phyloP scores from a whole-genome alignment of 257 asterid species.

The Datura wrightii region DNA sequence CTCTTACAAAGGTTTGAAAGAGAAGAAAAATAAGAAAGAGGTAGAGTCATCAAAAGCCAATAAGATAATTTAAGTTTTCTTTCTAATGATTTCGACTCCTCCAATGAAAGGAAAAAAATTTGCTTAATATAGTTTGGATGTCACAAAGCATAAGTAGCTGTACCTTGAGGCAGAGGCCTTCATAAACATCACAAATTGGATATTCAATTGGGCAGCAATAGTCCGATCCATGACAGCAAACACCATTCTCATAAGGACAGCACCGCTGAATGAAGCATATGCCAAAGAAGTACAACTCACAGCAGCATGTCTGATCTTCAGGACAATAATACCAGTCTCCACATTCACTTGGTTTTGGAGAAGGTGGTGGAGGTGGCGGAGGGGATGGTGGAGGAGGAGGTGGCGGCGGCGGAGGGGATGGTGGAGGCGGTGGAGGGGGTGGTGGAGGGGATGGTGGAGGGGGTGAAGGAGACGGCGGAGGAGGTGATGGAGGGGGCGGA shows the following conservation, averaged over 20 bases:
- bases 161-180: constrained; percentile 42
- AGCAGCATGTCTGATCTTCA: constrained; percentile 40
- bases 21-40: constrained; percentile 12
- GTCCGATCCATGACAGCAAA: constrained; percentile 37
- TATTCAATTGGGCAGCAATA: constrained; percentile 44
- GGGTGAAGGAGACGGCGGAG: constrained; percentile 10
- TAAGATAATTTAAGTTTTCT: neutral
- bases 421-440: neutral
- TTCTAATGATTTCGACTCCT: neutral
- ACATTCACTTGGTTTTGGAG: constrained; percentile 32
- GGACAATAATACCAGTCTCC: constrained; percentile 38
- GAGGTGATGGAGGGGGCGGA: neutral
- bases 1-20: neutral
- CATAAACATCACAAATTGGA: constrained; percentile 41
- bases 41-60: constrained; percentile 10
- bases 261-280: constrained; percentile 33
- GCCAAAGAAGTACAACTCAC: constrained; percentile 19
- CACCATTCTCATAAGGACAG: constrained; percentile 35
- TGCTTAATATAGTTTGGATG: neutral
- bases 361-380: neutral
- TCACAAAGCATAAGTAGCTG: neutral
- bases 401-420: neutral
- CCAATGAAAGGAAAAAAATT: neutral
- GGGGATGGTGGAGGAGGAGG: constrained; percentile 29
- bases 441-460: constrained; percentile 26